Base-by-base conservation (phyloP, 768 basidiomycete species). In the Lactifluus pinguis region DNA sequence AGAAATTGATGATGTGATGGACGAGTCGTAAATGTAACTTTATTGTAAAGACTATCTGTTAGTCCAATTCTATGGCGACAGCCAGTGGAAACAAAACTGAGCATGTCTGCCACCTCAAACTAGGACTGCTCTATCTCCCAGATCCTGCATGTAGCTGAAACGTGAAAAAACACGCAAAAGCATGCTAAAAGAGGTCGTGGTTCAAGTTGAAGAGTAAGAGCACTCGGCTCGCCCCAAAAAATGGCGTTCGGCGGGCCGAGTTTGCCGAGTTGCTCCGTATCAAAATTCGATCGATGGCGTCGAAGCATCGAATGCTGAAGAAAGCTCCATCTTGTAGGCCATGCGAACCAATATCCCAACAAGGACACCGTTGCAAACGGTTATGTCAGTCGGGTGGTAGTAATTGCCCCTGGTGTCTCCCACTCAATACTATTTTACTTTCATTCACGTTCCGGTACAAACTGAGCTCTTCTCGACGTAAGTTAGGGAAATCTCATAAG, bases 11-110 rank as follows among this genome's bases (percentile, higher is more conserved):
- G 56, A 62, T 41, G 47, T 38, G 56, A 62, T 62, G 61, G 61
- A 62, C 8, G 61, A 57, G 14, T 52, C 55, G 39, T 62, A 62
- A 44, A 19, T 29, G 29, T 1, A 30, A 19, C 29, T 30, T 4
- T 4, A 11, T 6, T 45, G 50, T 10, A 10, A 1, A 14, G 25
- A 25, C 25, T 25, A 25, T 25, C 25, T 65, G 65, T 65, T n/a
- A 45, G 62, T 57, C 62, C 62, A 60, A 30, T 52, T 64, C 65
- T 64, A 66, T 66, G 65, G 63, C 65, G 45, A 21, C 38, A 39
- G 55, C 53, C 59, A 60, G 58, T 64, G 41, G 25, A 25, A 25
- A 25, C 25, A 25, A 25, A 21, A 39, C 1, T 11, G 30, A 55
- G 44, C 5, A 38, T 60, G 54, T 15, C 55, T 52, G 53, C 63